A percentile compares a stretch with the other conserved stretches of the same genome.
phyloP scores from a whole-genome alignment of 495 filamentous ascomycete species.

The Cercophora newfieldiana region DNA sequence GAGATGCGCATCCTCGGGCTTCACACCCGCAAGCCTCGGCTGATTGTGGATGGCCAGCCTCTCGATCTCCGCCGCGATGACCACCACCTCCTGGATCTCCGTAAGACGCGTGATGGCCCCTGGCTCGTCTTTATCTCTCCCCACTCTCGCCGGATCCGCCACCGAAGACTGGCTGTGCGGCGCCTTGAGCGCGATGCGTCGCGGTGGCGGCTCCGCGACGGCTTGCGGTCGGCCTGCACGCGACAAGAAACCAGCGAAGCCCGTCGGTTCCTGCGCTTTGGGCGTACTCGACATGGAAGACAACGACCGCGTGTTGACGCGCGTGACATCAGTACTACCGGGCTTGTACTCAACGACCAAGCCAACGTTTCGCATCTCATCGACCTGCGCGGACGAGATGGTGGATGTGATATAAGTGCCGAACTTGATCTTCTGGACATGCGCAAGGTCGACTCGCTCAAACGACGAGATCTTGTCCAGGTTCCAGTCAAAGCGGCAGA shows the following conservation, averaged over 20 bases:
- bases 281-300: slow-evolving; percentile 52
- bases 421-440: slow-evolving; percentile 66
- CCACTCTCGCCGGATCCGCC: slow-evolving; percentile 45
- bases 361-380: slow-evolving; percentile 79
- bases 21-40: slow-evolving; percentile 35
- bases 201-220: slow-evolving; percentile 22
- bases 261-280: slow-evolving; percentile 18
- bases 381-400: slow-evolving; percentile 67
- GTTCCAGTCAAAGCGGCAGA: slow-evolving; percentile 88
- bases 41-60: slow-evolving; percentile 41
- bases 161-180: slow-evolving; percentile 55
- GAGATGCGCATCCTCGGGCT: slow-evolving; percentile 37
- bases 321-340: slow-evolving; percentile 62
- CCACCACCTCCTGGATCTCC: slow-evolving; percentile 68
- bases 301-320: slow-evolving; percentile 83
- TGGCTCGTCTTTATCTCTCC: slow-evolving; percentile 27
- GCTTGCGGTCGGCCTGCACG: slow-evolving; percentile 2
- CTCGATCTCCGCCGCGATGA: slow-evolving; percentile 65
- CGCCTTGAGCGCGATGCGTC: slow-evolving; percentile 59
- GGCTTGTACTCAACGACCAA: slow-evolving; percentile 75
- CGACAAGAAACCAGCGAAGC: slow-evolving; percentile 34
- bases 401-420: slow-evolving; percentile 90
- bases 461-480: slow-evolving; percentile 89
- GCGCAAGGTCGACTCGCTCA: slow-evolving; percentile 77
- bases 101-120: slow-evolving; percentile 48